Percentiles rank a stretch among this genome's conserved stretches.
Conservation (phyloP, 345 rosid species). For the Kandelia obovata region DNA sequence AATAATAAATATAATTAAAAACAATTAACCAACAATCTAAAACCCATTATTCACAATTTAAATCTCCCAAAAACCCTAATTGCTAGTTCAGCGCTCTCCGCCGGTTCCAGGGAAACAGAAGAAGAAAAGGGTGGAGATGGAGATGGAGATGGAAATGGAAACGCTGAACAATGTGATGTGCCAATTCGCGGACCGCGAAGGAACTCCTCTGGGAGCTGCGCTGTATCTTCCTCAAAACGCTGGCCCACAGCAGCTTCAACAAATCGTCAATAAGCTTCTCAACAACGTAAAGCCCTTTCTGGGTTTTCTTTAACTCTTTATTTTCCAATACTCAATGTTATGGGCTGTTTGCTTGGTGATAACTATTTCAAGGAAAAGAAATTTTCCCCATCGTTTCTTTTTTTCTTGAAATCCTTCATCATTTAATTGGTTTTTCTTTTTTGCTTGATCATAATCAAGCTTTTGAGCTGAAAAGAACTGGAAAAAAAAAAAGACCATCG, state of each 20-base stretch:
- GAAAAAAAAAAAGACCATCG: no score
- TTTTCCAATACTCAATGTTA: background rate
- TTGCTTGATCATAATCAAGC: no score
- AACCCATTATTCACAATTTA: background rate
- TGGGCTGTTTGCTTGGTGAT: background rate
- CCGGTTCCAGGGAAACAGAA: background rate
- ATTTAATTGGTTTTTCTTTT: no score
- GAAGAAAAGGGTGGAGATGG: constrained; percentile 17
- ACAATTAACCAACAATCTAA: no score
- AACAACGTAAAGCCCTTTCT: constrained; percentile 41
- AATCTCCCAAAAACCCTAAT: constrained; percentile 14
- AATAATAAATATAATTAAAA: no score
- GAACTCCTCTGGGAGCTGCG: constrained; percentile 58
- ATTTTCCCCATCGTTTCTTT: no score
- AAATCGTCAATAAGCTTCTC: constrained; percentile 81
- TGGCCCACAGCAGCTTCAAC: constrained; percentile 77
- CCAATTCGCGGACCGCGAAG: constrained; percentile 79
- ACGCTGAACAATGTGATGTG: constrained; percentile 54
- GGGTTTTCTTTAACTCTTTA: background rate
- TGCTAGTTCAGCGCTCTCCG: no score
- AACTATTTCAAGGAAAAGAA: background rate
- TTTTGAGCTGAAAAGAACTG: no score
- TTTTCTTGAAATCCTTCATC: no score
- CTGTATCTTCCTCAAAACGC: constrained; percentile 79
- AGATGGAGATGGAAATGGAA: constrained; percentile 24